Evolutionary conservation across 148 eudicot species (phyloP).

Genomic region (Polygonum maritimum): DNA sequence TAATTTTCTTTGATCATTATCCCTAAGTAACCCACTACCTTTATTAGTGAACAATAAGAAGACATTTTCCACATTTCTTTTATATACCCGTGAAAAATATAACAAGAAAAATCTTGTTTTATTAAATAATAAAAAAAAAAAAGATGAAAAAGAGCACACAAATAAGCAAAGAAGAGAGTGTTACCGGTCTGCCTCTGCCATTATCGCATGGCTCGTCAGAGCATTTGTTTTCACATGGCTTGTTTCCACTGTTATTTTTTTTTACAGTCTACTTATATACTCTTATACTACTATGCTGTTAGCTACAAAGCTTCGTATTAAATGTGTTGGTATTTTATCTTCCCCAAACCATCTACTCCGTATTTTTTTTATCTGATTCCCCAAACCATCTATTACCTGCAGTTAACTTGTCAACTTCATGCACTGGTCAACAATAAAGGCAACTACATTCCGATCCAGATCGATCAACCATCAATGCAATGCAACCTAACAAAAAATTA

Average conservation of each 20-base stretch:
- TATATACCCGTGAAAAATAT: too few species aligned
- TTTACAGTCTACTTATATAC: too few species aligned
- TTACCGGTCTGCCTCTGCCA: background rate
- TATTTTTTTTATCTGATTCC: constrained; percentile 1
- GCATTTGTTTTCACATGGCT: background rate
- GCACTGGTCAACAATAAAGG: background rate
- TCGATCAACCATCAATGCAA: background rate
- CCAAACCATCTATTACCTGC: background rate
- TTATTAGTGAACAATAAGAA: too few species aligned
- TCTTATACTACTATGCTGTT: too few species aligned
- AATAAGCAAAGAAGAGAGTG: background rate
- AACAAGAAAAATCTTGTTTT: too few species aligned
- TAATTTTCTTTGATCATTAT: too few species aligned
- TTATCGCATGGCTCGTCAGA: background rate
- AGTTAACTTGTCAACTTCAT: background rate
- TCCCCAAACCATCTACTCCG: constrained; percentile 2
- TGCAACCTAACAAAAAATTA: background rate
- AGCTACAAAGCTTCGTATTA: background rate
- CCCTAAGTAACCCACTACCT: too few species aligned
- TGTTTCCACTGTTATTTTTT: background rate
- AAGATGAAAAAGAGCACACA: background rate
- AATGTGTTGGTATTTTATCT: background rate
- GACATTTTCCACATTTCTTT: too few species aligned
- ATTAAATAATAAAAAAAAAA: background rate
- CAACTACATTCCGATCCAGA: background rate